Conservation (phyloP, 371 early-diverging fungal species). For the Choanephora cucurbitarum region DNA sequence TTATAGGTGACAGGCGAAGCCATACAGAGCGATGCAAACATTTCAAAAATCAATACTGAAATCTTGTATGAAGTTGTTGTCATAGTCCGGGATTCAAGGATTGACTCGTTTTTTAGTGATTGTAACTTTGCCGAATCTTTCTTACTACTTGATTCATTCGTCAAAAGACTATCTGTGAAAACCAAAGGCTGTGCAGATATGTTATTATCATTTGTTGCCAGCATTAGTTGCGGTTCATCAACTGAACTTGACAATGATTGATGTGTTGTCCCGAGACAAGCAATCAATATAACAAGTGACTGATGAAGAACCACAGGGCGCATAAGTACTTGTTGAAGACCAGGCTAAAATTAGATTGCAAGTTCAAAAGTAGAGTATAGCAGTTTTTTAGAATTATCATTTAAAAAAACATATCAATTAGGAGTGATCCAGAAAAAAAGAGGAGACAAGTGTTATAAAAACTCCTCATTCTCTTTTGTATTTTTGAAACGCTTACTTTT, state of each 20-base stretch:
- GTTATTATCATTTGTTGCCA: slow-evolving; percentile 24
- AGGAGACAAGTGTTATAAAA: slow-evolving; percentile 12
- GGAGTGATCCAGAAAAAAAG: not conserved
- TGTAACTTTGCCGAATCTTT: too few relatives aligned
- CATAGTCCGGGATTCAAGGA: too few relatives aligned
- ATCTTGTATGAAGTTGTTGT: slow-evolving; percentile 10
- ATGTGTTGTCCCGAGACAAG: slow-evolving; percentile 13
- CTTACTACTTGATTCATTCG: too few relatives aligned
- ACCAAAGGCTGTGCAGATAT: slow-evolving; percentile 24
- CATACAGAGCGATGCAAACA: slow-evolving; percentile 47
- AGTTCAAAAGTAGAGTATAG: not conserved
- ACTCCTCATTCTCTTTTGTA: slow-evolving; percentile 1
- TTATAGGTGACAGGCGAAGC: slow-evolving; percentile 52
- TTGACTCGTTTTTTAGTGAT: too few relatives aligned
- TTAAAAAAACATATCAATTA: too few relatives aligned
- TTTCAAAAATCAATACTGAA: slow-evolving; percentile 17
- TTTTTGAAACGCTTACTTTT: slow-evolving; percentile 38
- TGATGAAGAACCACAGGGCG: slow-evolving; percentile 40
- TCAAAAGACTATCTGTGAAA: slow-evolving; percentile 3
- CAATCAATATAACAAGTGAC: slow-evolving; percentile 28
- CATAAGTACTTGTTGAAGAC: slow-evolving; percentile 54
- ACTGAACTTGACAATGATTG: slow-evolving; percentile 11
- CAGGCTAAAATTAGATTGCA: slow-evolving; percentile 40
- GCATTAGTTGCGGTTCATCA: slow-evolving; percentile 15
- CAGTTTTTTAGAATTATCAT: not conserved